phyloP scores from a whole-genome alignment of 129 eudicot species.

The Solidago caesia region DNA sequence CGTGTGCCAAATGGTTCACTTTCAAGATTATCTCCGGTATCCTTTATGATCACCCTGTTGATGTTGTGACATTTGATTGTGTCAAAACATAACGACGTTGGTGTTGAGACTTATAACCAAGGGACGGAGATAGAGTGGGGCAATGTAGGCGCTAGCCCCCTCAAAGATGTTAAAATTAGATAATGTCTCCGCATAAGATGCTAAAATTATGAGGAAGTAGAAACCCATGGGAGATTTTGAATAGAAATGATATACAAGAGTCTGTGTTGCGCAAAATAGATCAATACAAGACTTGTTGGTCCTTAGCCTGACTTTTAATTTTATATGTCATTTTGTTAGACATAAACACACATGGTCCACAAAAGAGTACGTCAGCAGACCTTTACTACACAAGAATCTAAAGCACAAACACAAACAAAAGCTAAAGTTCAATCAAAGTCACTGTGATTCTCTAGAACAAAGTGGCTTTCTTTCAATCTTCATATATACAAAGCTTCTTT shows the following conservation, averaged over 20 bases:
- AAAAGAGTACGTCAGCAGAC: slow-evolving; percentile 22
- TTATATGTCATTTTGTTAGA: slow-evolving; percentile 16
- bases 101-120: no score
- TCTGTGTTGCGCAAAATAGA: slow-evolving; percentile 26
- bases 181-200: neutral
- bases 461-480: slow-evolving; percentile 35
- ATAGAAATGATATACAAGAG: slow-evolving; percentile 27
- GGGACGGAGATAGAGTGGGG: no score
- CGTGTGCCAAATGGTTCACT: no score
- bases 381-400: slow-evolving; percentile 37
- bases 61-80: no score
- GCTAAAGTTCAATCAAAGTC: slow-evolving; percentile 36
- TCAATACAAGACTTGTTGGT: slow-evolving; percentile 24
- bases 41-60: no score
- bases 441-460: slow-evolving; percentile 26
- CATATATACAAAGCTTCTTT: slow-evolving; percentile 25
- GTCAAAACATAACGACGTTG: no score
- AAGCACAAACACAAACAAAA: slow-evolving; percentile 34
- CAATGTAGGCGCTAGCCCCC: no score
- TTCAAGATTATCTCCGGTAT: no score
- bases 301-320: slow-evolving; percentile 16
- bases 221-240: slow-evolving; percentile 15
- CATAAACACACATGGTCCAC: slow-evolving; percentile 27
- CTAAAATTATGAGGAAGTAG: slow-evolving; percentile 23
- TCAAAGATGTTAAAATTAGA: no score